Evolutionary conservation across 345 rosid species (phyloP), one percentile per base, ranked within the genome.

Genomic region (Hypericum androsaemum): DNA sequence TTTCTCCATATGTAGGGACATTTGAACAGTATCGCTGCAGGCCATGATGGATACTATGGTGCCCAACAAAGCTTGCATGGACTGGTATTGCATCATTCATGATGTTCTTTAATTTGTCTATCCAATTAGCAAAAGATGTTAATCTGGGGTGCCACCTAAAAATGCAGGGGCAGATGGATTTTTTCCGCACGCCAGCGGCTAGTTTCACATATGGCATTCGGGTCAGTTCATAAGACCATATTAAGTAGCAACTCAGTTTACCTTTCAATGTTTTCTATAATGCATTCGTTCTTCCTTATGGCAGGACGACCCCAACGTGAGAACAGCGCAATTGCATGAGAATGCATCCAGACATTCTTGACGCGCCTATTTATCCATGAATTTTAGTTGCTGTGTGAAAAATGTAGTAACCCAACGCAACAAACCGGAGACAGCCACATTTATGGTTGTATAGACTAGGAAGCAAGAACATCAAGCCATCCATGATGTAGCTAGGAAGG

Each of bases 281-380:
- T 49, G 15, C 0, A 4, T 43, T 41, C 56, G 46, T 42, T 58
- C 46, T 56, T 5, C 37, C 16, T 53, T 54, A 13, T 52, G 37
- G 64, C 81, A 78, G 94, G 96, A 87, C 49, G 89, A 87, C 60
- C 72, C 87, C 36, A 87, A 75, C 50, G 87, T 83, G 62, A 76
- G 96, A 77, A 60, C 83, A 1, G 62, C 89, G 1, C 82, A 71
- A 71, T 61, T 83, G 64, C 96, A 81, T 49, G 89, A 87, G 39
- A 84, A 84, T 60, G 73, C 83, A 14, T 71, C 94, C 32, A 79
- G 96, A 66, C 92, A 87, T 60, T 64, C 72, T 15, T 86, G 9
- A 10, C 52, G n/a, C 12, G 6, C 41, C 10, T 6, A 6, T 6
- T 39, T 39, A 39, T 39, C 7, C 41, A 6, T 39, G 6, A 39